phyloP scores from a whole-genome alignment of 768 basidiomycete species.

The Fomitopsis serialis region DNA sequence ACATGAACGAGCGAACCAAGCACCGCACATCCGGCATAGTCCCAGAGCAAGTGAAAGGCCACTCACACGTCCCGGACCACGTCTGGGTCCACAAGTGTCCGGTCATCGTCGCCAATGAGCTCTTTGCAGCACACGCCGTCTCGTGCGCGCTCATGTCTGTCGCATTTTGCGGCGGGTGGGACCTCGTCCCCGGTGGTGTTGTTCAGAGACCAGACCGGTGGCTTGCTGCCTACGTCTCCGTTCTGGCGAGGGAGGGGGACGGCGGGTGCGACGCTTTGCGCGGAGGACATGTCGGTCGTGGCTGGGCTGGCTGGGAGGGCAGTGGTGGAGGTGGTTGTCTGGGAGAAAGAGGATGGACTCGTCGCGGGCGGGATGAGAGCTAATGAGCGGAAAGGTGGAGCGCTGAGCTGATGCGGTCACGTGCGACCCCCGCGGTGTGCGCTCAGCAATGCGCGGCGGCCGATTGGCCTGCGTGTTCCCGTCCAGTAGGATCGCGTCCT shows the following conservation, averaged over 20 bases:
- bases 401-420: not conserved
- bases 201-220: conserved; percentile 65
- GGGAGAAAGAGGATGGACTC: not conserved
- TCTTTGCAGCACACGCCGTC: conserved; percentile 86
- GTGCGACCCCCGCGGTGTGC: not conserved
- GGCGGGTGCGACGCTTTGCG: conserved; percentile 8
- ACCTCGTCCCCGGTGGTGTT: conserved; percentile 30
- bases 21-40: no score
- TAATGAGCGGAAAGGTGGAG: not conserved
- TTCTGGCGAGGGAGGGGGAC: conserved; percentile 16
- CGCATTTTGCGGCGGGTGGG: conserved; percentile 54
- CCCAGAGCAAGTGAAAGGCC: not conserved
- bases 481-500: not conserved
- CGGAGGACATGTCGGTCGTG: conserved; percentile 8
- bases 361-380: not conserved
- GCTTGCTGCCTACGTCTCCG: conserved; percentile 25
- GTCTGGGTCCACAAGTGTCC: conserved; percentile 81
- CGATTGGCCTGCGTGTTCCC: not conserved
- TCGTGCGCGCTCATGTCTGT: conserved; percentile 38
- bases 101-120: conserved; percentile 72
- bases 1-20: no score
- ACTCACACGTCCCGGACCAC: conserved; percentile 82
- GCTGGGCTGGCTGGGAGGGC: not conserved
- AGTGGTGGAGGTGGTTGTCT: conserved; percentile 1
- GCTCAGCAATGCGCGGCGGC: not conserved